Base-by-base conservation (phyloP, 805 yeast genomes). In the Starmerella lactis-condensi region DNA sequence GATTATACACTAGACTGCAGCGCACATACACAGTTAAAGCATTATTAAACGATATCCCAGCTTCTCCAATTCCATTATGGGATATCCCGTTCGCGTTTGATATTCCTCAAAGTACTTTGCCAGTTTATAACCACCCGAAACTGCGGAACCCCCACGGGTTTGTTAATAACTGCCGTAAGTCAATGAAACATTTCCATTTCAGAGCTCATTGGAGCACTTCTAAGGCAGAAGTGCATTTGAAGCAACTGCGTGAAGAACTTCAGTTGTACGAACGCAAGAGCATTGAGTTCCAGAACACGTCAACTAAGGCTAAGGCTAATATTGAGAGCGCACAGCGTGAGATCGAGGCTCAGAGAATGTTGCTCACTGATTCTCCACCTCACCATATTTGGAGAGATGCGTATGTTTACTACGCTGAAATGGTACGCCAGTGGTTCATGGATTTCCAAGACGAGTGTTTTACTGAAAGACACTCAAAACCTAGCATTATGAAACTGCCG, bases 51-150 rank as follows among this genome's bases (percentile, higher is more conserved):
- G n/a, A 15, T 10, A 21, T 10, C 6, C 28, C 29, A 3, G 20
- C 32, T 10, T 7, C n/a, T 10, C 30, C 30, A 5, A 18, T 30
- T 18, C 20, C 12, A 17, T 18, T 20, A 15, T 35, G 38, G 38
- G 32, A 31, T 17, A 31, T 35, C 20, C 31, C 33, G 4, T 13
- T 11, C 8, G 24, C 4, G 17, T 21, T 26, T 10, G 4, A 10
- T 8, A 19, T 18, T 13, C 35, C 35, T 4, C 4, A 3, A 10
- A 19, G 19, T 9, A 10, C 4, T 6, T 21, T 3, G 16, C 35
- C n/a, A n/a, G n/a, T n/a, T n/a, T n/a, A n/a, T n/a, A n/a, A n/a
- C n/a, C n/a, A n/a, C n/a, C n/a, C n/a, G n/a, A n/a, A n/a, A n/a
- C n/a, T n/a, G n/a, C n/a, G n/a, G n/a, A n/a, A n/a, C n/a, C n/a